These are phyloP conservation scores for Pythium phragmiticola DNA, from an alignment of 352 stramenopile species.

Conservation along the genomic window DNA sequence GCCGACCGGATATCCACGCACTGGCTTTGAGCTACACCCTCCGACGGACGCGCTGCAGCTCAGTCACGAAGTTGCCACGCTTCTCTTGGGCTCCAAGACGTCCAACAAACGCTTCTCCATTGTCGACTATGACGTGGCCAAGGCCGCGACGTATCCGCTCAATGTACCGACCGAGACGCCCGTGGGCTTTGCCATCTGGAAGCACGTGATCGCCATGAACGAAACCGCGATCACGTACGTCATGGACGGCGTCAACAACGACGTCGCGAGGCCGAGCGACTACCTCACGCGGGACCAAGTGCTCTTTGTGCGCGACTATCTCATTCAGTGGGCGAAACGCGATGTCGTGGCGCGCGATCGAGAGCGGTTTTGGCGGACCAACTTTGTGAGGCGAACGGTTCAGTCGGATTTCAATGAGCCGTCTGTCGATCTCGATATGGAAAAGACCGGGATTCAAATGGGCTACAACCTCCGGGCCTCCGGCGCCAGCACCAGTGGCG, in stretches of 20 bases:
- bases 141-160: constrained; percentile 27
- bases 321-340: constrained; percentile 52
- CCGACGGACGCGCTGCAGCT: constrained; percentile 36
- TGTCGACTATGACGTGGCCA: constrained; percentile 50
- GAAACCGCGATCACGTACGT: constrained; percentile 53
- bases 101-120: constrained; percentile 70
- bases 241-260: constrained; percentile 60
- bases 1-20: constrained; percentile 41
- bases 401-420: constrained; percentile 51
- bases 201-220: constrained; percentile 67
- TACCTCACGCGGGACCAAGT: constrained; percentile 60
- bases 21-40: constrained; percentile 64
- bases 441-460: constrained; percentile 43
- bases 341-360: constrained; percentile 48
- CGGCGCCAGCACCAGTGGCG: constrained; percentile 27
- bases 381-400: constrained; percentile 39
- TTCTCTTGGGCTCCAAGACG: constrained; percentile 47
- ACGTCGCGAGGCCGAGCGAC: constrained; percentile 45
- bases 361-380: constrained; percentile 59
- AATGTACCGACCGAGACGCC: constrained; percentile 36
- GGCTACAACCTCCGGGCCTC: constrained; percentile 49
- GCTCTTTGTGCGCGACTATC: constrained; percentile 55
- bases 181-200: constrained; percentile 72
- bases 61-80: constrained; percentile 53
- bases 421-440: constrained; percentile 57